Base-by-base conservation (phyloP, 805 yeast species). In the Barnettozyma vustinii region DNA sequence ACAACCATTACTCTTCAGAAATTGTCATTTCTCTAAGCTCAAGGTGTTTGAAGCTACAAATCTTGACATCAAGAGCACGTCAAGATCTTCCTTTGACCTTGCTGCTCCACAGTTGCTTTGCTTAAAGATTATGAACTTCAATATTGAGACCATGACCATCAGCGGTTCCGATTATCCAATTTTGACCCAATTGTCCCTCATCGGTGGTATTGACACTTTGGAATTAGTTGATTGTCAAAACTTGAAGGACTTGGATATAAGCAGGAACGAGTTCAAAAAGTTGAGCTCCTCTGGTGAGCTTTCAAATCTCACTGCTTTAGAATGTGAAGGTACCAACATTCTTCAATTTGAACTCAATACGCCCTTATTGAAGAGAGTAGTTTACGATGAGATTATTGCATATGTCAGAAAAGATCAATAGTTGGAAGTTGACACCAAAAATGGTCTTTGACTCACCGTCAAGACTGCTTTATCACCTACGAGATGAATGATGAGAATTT, bases 21-120 rank as follows among this genome's bases (percentile, higher is more conserved):
- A 49, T 9, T 54, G 59, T 25, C 6, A 13, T 6, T 56, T 56
- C 46, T 56, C 56, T 2, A 30, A 30, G 20, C 46, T 56, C 13
- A 41, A 18, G 15, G 27, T 27, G 5, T 48, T 56, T 40, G 52
- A 50, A n/a, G 54, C 48, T n/a, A 40, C 41, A 10, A 52, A 54
- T 25, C 40, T 53, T 9, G 57, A 52, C 27, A 48, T 52, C 26
- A 50, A 45, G 19, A 44, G 46, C 15, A n/a, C 40, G 18, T 39
- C 41, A 13, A 25, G 36, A 2, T 56, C 59, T 0, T 40, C 33
- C 5, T 50, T 53, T 23, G 25, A 40, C 9, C 44, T 55, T 20
- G 13, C 12, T 2, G 56, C 56, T 2, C 55, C 56, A 26, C 21
- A 25, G 12, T 21, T 54, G n/a, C 15, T n/a, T 15, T 32, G 44